Conservation (phyloP, 208 protist genomes). For the Willaertia magna region DNA sequence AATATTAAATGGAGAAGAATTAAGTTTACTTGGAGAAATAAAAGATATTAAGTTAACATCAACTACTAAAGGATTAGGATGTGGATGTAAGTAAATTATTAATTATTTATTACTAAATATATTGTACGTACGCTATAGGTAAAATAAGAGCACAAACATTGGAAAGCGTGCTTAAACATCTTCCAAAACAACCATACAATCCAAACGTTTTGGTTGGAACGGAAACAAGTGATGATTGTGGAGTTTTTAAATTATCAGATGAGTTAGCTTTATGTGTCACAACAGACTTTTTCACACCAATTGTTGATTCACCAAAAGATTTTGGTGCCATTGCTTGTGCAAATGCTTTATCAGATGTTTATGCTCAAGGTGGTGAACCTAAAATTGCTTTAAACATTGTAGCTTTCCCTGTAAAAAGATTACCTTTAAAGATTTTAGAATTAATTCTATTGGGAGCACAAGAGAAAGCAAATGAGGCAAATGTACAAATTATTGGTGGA, state of each 20-base stretch:
- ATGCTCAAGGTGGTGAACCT: conserved; percentile 45
- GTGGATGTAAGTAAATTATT: conserved; percentile 23
- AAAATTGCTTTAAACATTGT: conserved; percentile 30
- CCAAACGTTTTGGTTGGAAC: conserved; percentile 33
- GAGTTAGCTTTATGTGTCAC: conserved; percentile 33
- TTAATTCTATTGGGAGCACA: conserved; percentile 7
- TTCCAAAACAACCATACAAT: conserved; percentile 8
- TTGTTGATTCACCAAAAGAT: conserved; percentile 48
- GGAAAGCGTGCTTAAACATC: conserved; percentile 9
- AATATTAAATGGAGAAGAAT: too few species aligned
- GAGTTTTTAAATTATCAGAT: conserved; percentile 22
- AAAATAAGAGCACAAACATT: conserved; percentile 28
- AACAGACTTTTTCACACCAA: conserved; percentile 52
- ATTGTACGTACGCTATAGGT: too few species aligned
- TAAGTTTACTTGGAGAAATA: neutral
- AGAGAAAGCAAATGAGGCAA: conserved; percentile 23
- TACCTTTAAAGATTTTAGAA: conserved; percentile 6
- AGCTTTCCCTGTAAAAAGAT: conserved; percentile 21
- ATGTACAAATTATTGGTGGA: conserved; percentile 26
- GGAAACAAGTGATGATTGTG: conserved; percentile 31
- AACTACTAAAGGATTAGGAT: conserved; percentile 27
- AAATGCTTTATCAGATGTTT: conserved; percentile 54
- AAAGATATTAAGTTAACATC: conserved; percentile 11
- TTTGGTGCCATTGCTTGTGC: conserved; percentile 44
- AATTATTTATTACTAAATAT: too few species aligned